A percentile compares a stretch with the other conserved stretches of the same genome.
Conservation (phyloP, 2,329 filamentous ascomycete species). For the Domatiomyces catenatus region DNA sequence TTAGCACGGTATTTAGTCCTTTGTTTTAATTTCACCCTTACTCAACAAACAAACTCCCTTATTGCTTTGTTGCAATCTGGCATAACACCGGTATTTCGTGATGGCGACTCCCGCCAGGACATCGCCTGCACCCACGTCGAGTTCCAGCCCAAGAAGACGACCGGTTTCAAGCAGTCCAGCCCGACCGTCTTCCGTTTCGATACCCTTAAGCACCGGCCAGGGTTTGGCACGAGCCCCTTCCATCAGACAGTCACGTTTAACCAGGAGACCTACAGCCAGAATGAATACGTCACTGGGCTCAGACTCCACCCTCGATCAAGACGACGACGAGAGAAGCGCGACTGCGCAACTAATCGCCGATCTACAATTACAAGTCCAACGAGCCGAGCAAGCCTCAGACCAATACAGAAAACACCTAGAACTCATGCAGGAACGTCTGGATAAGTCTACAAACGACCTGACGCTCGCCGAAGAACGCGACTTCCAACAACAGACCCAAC, state of each 20-base stretch:
- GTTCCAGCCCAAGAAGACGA: constrained; percentile 15
- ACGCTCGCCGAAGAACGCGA: constrained; percentile 71
- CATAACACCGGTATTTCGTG: not conserved
- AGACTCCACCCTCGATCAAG: constrained; percentile 34
- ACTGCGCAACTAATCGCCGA: constrained; percentile 67
- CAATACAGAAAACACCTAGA: constrained; percentile 72
- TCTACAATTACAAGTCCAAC: constrained; percentile 64
- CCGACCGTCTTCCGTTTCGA: constrained; percentile 7
- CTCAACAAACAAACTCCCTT: not conserved
- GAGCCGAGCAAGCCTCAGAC: constrained; percentile 62
- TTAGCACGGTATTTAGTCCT: not conserved
- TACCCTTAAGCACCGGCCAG: constrained; percentile 35
- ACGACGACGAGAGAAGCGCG: constrained; percentile 64
- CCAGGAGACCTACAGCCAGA: constrained; percentile 25
- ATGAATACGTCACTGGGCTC: constrained; percentile 15
- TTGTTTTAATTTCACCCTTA: not conserved
- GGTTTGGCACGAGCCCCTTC: constrained; percentile 49
- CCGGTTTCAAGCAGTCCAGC: constrained; percentile 12
- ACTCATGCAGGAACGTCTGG: constrained; percentile 68
- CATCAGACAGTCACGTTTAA: constrained; percentile 21
- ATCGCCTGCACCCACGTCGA: constrained; percentile 11
- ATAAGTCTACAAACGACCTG: constrained; percentile 72
- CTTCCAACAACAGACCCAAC: constrained; percentile 72
- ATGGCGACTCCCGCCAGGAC: constrained; percentile 14
- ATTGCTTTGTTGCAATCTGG: not conserved